A percentile compares a stretch with the other conserved stretches of the same genome.
These are phyloP conservation scores for Dryadomyces sulphureus DNA, from an alignment of 2,329 filamentous ascomycete genomes.

Conservation along the genomic window DNA sequence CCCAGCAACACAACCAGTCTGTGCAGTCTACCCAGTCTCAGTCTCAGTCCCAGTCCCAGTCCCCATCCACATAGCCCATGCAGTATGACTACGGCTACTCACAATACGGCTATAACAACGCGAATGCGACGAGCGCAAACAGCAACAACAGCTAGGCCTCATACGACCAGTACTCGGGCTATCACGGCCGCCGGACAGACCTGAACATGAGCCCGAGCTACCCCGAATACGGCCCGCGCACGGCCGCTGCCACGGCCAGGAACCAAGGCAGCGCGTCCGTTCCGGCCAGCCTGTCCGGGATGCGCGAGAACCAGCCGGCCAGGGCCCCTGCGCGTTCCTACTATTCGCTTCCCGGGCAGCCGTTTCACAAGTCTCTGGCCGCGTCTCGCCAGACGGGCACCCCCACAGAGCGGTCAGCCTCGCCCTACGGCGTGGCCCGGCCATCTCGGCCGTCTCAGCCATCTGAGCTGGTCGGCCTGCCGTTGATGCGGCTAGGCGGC, in stretches of 20 bases:
- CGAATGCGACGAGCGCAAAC: slow-evolving; percentile 12
- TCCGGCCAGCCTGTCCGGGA: neutral
- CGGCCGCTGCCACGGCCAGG: neutral
- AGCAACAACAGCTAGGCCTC: neutral
- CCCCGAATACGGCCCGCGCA: neutral
- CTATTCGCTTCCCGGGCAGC: neutral
- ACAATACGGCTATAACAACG: neutral
- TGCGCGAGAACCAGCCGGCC: neutral
- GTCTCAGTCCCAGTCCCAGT: too few species aligned
- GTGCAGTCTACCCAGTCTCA: too few species aligned
- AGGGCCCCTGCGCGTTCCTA: neutral
- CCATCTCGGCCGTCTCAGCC: too few species aligned
- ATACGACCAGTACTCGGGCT: neutral
- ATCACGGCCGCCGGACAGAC: neutral
- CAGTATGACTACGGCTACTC: neutral
- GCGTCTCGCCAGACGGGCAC: neutral
- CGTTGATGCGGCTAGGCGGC: too few species aligned
- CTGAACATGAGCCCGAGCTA: neutral
- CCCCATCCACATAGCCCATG: neutral
- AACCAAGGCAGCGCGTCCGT: neutral
- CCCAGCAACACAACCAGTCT: neutral
- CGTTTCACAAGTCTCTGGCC: neutral
- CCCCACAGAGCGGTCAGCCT: neutral
- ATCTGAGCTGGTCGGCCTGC: too few species aligned
- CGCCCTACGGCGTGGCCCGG: neutral